A percentile compares a stretch with the other conserved stretches of the same genome.
These are phyloP conservation scores for Rhizophagus clarus DNA, from an alignment of 192 early-diverging fungal species.

Conservation along the genomic window DNA sequence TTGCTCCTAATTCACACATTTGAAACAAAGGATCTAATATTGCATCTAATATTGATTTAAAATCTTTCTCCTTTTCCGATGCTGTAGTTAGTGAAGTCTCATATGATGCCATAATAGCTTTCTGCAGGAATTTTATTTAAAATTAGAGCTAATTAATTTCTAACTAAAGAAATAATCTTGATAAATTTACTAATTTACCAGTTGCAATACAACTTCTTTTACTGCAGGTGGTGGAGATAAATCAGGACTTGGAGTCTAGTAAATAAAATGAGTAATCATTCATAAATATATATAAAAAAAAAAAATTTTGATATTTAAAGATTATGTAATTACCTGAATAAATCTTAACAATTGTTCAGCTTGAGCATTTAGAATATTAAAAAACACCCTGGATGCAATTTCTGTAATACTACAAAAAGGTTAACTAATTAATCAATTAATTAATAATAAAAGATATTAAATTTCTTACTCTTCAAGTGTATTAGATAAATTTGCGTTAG, in stretches of 20 bases:
- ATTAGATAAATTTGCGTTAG: constrained; percentile 50
- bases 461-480: constrained; percentile 55
- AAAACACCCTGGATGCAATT: constrained; percentile 57
- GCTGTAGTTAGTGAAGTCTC: constrained; percentile 66
- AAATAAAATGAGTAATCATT: constrained; percentile 4
- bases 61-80: constrained; percentile 58
- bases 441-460: not conserved
- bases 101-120: constrained; percentile 82
- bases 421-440: not conserved
- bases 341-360: constrained; percentile 49
- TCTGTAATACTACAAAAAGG: constrained; percentile 47
- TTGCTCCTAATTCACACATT: constrained; percentile 64
- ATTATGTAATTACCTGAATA: constrained; percentile 41
- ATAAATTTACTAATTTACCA: constrained; percentile 48
- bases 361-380: constrained; percentile 56
- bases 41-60: constrained; percentile 65
- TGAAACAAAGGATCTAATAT: constrained; percentile 75
- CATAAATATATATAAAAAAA: not conserved
- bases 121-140: constrained; percentile 42
- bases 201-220: constrained; percentile 67
- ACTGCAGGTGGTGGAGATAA: constrained; percentile 63
- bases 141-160: not conserved
- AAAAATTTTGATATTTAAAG: not conserved
- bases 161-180: not conserved
- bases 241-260: constrained; percentile 57